Evolutionary conservation across 306 rosid genomes (phyloP).

Genomic region (Quercus bicolor): DNA sequence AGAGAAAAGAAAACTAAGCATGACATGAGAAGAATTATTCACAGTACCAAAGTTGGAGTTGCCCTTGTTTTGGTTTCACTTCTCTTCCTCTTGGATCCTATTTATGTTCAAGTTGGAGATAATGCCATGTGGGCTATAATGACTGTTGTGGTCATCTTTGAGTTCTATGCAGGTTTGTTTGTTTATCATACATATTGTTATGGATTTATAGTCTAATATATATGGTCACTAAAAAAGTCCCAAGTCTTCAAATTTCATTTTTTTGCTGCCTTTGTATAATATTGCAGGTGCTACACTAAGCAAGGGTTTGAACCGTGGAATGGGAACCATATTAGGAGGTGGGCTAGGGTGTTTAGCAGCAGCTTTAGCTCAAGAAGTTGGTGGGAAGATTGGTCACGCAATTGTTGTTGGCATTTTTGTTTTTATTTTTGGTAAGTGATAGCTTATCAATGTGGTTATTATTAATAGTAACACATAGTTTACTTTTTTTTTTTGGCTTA

Average conservation of each 20-base stretch:
- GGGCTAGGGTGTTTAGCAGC: constrained; percentile 70
- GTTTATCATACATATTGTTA: background rate
- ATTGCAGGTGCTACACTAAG: constrained; percentile 80
- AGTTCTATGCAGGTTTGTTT: constrained; percentile 70
- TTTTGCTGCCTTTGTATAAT: background rate
- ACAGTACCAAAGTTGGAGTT: constrained; percentile 71
- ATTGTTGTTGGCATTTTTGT: constrained; percentile 45
- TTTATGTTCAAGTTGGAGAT: constrained; percentile 65
- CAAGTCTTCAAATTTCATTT: background rate
- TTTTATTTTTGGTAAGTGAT: constrained; percentile 53
- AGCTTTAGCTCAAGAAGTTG: constrained; percentile 49
- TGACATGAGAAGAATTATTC: constrained; percentile 47
- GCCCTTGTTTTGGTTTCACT: constrained; percentile 77
- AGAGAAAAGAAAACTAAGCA: constrained; percentile 24
- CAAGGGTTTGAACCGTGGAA: constrained; percentile 80
- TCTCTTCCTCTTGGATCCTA: constrained; percentile 66
- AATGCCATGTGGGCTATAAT: constrained; percentile 98
- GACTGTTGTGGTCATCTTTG: constrained; percentile 85
- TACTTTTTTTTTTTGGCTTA: no score
- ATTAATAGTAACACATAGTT: no score
- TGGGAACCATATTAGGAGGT: constrained; percentile 81
- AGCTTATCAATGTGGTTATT: no score
- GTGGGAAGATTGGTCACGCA: constrained; percentile 47
- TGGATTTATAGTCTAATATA: background rate
- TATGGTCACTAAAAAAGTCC: background rate